phyloP scores from a whole-genome alignment of 2,329 filamentous ascomycete genomes.

The Parastagonospora nodorum region DNA sequence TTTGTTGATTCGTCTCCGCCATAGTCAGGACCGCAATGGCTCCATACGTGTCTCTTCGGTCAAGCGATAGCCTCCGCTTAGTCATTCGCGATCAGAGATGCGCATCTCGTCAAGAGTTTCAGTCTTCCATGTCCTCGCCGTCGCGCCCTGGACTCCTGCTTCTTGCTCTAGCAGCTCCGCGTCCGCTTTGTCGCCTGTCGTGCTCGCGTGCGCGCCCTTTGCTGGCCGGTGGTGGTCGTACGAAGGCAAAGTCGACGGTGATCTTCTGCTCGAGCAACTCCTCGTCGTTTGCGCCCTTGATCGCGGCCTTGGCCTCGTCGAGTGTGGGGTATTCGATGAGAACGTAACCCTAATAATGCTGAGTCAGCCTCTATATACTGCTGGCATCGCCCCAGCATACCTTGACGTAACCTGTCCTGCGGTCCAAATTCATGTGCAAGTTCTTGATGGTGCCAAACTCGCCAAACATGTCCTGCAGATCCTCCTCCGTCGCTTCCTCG shows the following conservation, averaged over 20 bases:
- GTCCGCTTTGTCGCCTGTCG: slow-evolving; percentile 38
- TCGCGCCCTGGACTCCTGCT: slow-evolving; percentile 52
- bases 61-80: too few relatives aligned
- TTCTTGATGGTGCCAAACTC: slow-evolving; percentile 90
- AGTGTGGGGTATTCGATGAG: slow-evolving; percentile 83
- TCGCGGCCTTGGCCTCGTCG: slow-evolving; percentile 78
- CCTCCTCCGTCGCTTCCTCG: slow-evolving; percentile 84
- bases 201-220: slow-evolving; percentile 51
- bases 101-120: not conserved
- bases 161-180: slow-evolving; percentile 43
- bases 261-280: slow-evolving; percentile 83
- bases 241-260: slow-evolving; percentile 82
- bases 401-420: slow-evolving; percentile 86
- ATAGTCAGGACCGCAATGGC: too few relatives aligned
- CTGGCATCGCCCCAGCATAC: slow-evolving; percentile 51
- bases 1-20: too few relatives aligned
- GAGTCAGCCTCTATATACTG: slow-evolving; percentile 63
- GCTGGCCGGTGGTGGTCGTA: slow-evolving; percentile 69
- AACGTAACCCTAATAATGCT: slow-evolving; percentile 78
- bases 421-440: slow-evolving; percentile 79
- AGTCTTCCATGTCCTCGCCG: slow-evolving; percentile 41
- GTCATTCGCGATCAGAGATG: too few relatives aligned
- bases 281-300: slow-evolving; percentile 76
- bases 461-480: slow-evolving; percentile 78
- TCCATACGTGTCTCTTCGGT: too few relatives aligned